These are phyloP conservation scores for Scheffersomyces ergatensis DNA, from an alignment of 805 yeast species.

Conservation along the genomic window DNA sequence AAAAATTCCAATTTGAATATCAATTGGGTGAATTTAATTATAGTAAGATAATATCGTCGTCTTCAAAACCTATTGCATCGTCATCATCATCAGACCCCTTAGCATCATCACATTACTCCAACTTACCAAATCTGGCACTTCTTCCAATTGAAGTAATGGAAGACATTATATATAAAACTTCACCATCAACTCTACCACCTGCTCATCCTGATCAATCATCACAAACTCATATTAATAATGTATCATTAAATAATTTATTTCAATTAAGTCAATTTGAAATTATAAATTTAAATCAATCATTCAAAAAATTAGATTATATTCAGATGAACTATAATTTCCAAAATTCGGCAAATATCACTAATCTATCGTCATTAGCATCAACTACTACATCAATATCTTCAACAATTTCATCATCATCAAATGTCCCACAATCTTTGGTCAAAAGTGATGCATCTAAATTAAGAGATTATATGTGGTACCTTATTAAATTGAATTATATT, in stretches of 20 bases:
- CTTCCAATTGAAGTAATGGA: neutral
- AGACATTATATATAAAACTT: neutral
- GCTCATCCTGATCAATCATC: too few relatives aligned
- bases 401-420: neutral
- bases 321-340: neutral
- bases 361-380: neutral
- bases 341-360: neutral
- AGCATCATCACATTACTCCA: neutral
- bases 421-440: neutral
- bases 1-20: constrained; percentile 3
- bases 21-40: neutral
- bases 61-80: neutral
- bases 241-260: constrained; percentile 2
- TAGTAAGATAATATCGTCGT: neutral
- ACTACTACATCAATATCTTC: neutral
- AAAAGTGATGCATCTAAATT: constrained; percentile 24
- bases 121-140: neutral
- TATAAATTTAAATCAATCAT: constrained; percentile 15
- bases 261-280: constrained; percentile 23
- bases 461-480: constrained; percentile 27
- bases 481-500: constrained; percentile 22
- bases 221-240: neutral
- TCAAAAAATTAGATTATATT: constrained; percentile 18
- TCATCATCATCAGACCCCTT: neutral
- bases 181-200: neutral